Percentiles rank a stretch among this genome's conserved stretches.
These are phyloP conservation scores for Epichloe gansuensis DNA, from an alignment of 2,329 filamentous ascomycete species.

Conservation along the genomic window DNA sequence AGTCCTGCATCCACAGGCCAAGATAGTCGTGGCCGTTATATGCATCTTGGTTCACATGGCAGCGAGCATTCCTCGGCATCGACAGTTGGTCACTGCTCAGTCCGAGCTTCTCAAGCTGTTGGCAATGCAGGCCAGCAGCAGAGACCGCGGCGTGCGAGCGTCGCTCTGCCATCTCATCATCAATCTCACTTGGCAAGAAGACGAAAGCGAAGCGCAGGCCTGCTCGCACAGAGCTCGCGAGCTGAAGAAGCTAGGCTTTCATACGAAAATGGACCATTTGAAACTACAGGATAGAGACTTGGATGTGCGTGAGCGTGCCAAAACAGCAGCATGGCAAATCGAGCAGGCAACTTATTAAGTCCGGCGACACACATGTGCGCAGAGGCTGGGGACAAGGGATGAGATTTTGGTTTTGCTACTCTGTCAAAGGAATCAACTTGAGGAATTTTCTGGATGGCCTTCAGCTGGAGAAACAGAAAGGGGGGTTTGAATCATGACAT, in stretches of 20 bases:
- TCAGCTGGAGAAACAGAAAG: too few relatives aligned
- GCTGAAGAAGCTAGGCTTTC: slow-evolving; percentile 59
- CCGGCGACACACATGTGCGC: neutral
- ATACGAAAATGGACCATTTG: slow-evolving; percentile 50
- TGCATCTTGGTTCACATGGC: slow-evolving; percentile 82
- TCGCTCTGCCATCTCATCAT: slow-evolving; percentile 73
- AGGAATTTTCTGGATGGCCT: too few relatives aligned
- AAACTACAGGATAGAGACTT: slow-evolving; percentile 56
- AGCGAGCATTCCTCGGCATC: slow-evolving; percentile 65
- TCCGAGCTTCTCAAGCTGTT: slow-evolving; percentile 61
- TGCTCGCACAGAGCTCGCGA: slow-evolving; percentile 55
- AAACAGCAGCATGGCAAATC: slow-evolving; percentile 64
- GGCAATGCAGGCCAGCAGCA: slow-evolving; percentile 59
- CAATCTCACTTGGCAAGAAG: slow-evolving; percentile 76
- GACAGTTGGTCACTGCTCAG: slow-evolving; percentile 65
- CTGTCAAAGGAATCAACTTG: too few relatives aligned
- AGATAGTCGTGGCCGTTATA: slow-evolving; percentile 65
- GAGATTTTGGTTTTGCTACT: neutral
- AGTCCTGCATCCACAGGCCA: slow-evolving; percentile 44
- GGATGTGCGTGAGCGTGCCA: slow-evolving; percentile 74
- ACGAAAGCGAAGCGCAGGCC: slow-evolving; percentile 50
- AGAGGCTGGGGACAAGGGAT: neutral
- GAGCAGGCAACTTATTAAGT: slow-evolving; percentile 26
- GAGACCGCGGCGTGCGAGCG: slow-evolving; percentile 59
- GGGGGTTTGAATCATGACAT: neutral